Evolutionary conservation across 306 rosid genomes (phyloP).

Genomic region (Macrotyloma uniflorum): DNA sequence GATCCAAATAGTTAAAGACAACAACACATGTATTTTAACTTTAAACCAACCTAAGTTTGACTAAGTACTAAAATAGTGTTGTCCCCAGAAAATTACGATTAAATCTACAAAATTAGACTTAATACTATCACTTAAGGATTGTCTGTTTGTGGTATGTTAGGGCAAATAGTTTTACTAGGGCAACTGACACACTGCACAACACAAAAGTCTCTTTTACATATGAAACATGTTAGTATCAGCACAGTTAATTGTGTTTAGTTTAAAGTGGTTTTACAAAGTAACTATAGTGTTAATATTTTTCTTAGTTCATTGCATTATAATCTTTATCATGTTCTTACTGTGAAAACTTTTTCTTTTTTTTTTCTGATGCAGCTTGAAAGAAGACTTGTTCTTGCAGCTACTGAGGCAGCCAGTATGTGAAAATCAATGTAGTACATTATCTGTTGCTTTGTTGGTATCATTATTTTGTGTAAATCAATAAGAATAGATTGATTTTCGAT

Average conservation of each 20-base stretch:
- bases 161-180: too few species aligned
- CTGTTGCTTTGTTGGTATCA: too few species aligned
- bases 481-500: too few species aligned
- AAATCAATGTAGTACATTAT: too few species aligned
- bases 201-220: too few species aligned
- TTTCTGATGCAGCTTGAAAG: slow-evolving; percentile 23
- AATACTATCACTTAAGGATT: neutral
- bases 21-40: neutral
- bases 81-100: neutral
- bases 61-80: neutral
- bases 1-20: neutral
- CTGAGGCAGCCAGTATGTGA: neutral
- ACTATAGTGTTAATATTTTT: too few species aligned
- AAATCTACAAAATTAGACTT: neutral
- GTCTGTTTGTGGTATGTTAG: neutral
- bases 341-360: neutral
- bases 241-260: neutral
- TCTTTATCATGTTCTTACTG: neutral
- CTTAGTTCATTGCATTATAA: too few species aligned
- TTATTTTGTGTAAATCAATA: too few species aligned
- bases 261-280: too few species aligned
- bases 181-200: too few species aligned
- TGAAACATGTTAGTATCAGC: neutral
- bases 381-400: neutral
- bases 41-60: too few species aligned